Evolutionary conservation across 495 filamentous ascomycete genomes (phyloP), one percentile per base, ranked within the genome.

Genomic region (Ramalina peruviana): DNA sequence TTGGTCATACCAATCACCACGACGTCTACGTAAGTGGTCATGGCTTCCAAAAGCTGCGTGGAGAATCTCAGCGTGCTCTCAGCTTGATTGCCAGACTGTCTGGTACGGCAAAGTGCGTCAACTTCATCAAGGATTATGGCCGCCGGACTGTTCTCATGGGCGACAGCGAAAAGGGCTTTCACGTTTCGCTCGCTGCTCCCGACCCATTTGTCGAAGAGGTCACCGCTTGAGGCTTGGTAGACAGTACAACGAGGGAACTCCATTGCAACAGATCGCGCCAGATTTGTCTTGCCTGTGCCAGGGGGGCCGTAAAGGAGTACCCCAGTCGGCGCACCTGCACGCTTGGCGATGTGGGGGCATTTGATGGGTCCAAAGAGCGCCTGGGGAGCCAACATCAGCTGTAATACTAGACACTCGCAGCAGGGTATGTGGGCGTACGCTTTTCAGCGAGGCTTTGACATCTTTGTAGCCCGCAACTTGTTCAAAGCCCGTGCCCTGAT

Each of bases 51-150:
- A 4, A 50, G 33, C 15, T 41, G 37, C 7, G 20, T 50, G 23
- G 23, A 23, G 23, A 23, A 23, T 17, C 19, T 41, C 6, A 41
- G 36, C 3, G 37, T 17, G 21, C 33, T 16, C 9, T 6, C 39
- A 13, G 21, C 46, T 13, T n/a, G 17, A 12, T 13, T 15, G 5
- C 25, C 36, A 9, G 21, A 17, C 20, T 38, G 23, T 36, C 42
- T 26, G 6, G 39, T 19, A 12, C 49, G 20, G 49, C 20, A 51
- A 4, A 51, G 13, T 25, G 26, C 49, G 23, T 51, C 49, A 17
- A 38, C 49, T 23, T 46, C 49, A 20, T 51, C 49, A 19, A 51
- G 17, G 17, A 47, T 16, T 4, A 51, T 48, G 4, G 41, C 42
- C 4, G 49, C 16, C 11, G 49, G 41, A 19, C 3, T 26, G n/a